Base-by-base conservation (phyloP, 352 stramenopile species). In the Thraustochytrium sp. region DNA sequence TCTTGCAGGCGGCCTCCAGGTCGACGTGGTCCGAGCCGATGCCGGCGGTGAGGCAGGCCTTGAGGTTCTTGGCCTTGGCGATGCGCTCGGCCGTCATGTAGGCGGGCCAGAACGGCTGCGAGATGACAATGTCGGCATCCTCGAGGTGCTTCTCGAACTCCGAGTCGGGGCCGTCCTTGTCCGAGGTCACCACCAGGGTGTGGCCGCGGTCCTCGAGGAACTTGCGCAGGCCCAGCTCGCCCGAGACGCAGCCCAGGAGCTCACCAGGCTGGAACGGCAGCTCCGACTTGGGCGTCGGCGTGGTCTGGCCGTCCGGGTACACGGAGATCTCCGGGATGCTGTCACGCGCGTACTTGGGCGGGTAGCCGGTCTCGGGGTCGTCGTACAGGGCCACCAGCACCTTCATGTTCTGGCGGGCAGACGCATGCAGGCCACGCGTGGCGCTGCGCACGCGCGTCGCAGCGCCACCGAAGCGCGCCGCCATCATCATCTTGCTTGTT, bases 1-100 rank as follows among this genome's bases (percentile, higher is more conserved):
- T 76, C 80, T 89, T 86, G 56, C 85, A 88, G 3, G 87, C 87
- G 2, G 87, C 86, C 11, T 83, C 86, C 59, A 89, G 78, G 72
- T 89, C 87, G 8, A 89, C 86, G 86, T 89, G 87, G 84, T 89
- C 87, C 2, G 85, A 89, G 34, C 87, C 87, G 63, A 89, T 85
- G 44, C 87, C 87, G 9, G 87, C 87, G 23, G 87, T 89, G 64
- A 89, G 88, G 44, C 85, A 85, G 36, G 89, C 49, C 61, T 89
- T 88, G 34, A 89, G 82, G 85, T 89, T 89, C 37, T 87, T 87
- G 11, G 87, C 87, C 55, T 82, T 87, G n/a, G 82, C 86, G 63
- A 89, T 87, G 44, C 87, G 85, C 37, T 89, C 87, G 36, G 78
- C 77, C 1, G 87, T 89, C 49, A 89, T 86, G 86, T 89, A 89